Evolutionary conservation across 495 filamentous ascomycete genomes (phyloP), one percentile per base, ranked within the genome.

Genomic region (Aspergillus mulundensis): DNA sequence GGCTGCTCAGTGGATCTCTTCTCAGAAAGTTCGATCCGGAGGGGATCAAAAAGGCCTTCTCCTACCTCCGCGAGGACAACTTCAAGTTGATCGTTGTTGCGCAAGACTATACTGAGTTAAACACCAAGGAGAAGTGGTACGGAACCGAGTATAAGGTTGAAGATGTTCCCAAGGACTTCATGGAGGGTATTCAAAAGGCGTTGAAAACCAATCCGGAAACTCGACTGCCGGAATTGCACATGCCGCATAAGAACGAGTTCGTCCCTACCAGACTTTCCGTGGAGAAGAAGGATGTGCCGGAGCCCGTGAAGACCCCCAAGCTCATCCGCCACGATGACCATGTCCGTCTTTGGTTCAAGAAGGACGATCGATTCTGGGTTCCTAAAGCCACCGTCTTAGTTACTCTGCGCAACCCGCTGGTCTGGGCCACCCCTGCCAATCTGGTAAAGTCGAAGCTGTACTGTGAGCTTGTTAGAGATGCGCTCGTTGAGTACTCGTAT

Each of bases 341-440:
- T 7, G 84, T 87, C 2, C 85, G 94, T 28, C 84, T 89, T n/a
- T 99, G 94, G 94, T 97, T 83, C 73, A 99, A 99, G 80, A 97
- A 97, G 72, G 94, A 99, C 61, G 94, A 99, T 62, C 89, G 84
- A 0, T 99, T 97, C 74, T 99, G 94, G 94, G 94, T 99, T 4
- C 94, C 94, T 1, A 97, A 96, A 69, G 94, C 86, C 0, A 96
- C 88, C 59, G 68, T 97, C 15, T 81, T 90, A 61, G 80, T 96
- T 39, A 88, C 83, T 47, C 79, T 95, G 59, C 83, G 88, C 57
- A 96, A 88, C 53, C 88, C 91, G 5, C 66, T 95, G 32, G 82
- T 86, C 20, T 85, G 83, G 68, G 81, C 88, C 2, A 91, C 88
- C 5, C 89, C 94, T 3, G 83, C 85, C 41, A 91, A 85, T 49